phyloP scores from a whole-genome alignment of 139 green algal genomes.

The Microglena sp. region DNA sequence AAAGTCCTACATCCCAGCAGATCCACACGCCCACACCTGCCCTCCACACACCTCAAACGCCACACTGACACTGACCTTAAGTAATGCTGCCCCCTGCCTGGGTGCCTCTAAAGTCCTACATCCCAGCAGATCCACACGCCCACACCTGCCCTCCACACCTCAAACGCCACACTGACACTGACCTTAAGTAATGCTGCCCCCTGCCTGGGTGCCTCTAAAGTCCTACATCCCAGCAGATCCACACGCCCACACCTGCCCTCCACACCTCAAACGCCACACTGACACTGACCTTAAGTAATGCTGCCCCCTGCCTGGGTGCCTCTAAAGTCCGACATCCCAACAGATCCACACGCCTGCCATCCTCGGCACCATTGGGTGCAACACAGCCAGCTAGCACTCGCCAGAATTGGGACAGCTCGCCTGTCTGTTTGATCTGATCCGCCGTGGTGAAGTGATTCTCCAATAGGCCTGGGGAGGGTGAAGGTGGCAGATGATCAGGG shows the following conservation, averaged over 20 bases:
- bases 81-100: too few species aligned
- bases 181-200: too few species aligned
- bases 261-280: too few species aligned
- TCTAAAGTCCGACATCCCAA: conserved; percentile 23
- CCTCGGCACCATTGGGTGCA: conserved; percentile 9
- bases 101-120: not conserved
- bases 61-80: too few species aligned
- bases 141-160: too few species aligned
- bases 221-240: not conserved
- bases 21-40: conserved; percentile 29
- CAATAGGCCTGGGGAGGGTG: conserved; percentile 4
- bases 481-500: too few species aligned
- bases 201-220: too few species aligned
- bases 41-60: too few species aligned
- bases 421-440: conserved; percentile 18
- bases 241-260: too few species aligned
- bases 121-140: too few species aligned
- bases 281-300: conserved; percentile 27
- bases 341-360: conserved; percentile 28
- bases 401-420: conserved; percentile 37
- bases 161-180: too few species aligned
- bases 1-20: conserved; percentile 22
- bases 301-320: conserved; percentile 17
- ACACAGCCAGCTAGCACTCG: conserved; percentile 29
- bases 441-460: conserved; percentile 16